Conservation (phyloP, 306 rosid species). For the Vigna trinervia region DNA sequence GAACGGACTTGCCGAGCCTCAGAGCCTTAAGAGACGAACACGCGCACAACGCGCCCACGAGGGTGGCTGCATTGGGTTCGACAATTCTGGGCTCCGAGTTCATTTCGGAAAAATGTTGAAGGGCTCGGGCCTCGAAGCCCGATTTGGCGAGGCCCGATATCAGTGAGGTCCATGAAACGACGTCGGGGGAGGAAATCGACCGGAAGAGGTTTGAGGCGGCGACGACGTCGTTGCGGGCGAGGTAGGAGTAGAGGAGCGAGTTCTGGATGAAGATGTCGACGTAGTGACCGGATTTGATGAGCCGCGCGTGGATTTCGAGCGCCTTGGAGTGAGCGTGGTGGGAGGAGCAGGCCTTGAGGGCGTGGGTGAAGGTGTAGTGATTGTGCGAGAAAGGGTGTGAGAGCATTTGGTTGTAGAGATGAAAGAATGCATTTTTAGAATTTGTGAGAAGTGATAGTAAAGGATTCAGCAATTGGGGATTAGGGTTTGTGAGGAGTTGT, state of each 20-base stretch:
- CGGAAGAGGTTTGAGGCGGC: slow-evolving; percentile 62
- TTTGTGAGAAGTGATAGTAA: slow-evolving; percentile 51
- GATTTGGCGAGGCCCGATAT: slow-evolving; percentile 75
- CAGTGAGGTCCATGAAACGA: slow-evolving; percentile 83
- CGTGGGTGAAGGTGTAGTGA: slow-evolving; percentile 78
- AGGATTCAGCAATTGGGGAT: slow-evolving; percentile 58
- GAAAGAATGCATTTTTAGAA: slow-evolving; percentile 62
- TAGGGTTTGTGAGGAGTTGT: slow-evolving; percentile 62
- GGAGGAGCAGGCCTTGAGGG: slow-evolving; percentile 63
- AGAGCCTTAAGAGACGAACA: slow-evolving; percentile 65
- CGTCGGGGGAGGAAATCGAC: slow-evolving; percentile 62
- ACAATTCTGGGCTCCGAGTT: slow-evolving; percentile 55
- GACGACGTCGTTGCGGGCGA: slow-evolving; percentile 49
- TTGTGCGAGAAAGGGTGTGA: slow-evolving; percentile 61
- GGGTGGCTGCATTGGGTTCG: slow-evolving; percentile 67
- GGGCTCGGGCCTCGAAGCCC: slow-evolving; percentile 60
- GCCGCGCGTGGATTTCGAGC: slow-evolving; percentile 70
- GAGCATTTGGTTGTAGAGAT: slow-evolving; percentile 75
- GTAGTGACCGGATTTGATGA: slow-evolving; percentile 65
- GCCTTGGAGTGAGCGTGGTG: slow-evolving; percentile 59
- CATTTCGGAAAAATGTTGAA: slow-evolving; percentile 57
- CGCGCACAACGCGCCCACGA: slow-evolving; percentile 67
- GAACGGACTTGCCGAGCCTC: slow-evolving; percentile 65
- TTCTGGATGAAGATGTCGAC: slow-evolving; percentile 70
- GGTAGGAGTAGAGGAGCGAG: slow-evolving; percentile 69